phyloP scores from a whole-genome alignment of 2,329 filamentous ascomycete species.

The Chaetomium olivaceum region DNA sequence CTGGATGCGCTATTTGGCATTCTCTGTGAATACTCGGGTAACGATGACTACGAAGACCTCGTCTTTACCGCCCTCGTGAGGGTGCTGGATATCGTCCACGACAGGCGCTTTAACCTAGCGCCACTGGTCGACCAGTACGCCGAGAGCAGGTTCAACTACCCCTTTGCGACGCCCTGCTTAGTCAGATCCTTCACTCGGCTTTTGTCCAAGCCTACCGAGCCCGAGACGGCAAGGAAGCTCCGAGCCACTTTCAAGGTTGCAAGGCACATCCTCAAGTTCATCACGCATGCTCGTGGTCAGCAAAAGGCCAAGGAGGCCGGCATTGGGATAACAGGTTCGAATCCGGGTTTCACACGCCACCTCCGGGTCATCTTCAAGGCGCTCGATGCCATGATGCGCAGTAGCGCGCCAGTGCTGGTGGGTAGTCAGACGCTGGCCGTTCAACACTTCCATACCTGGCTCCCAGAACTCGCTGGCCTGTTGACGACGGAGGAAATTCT shows the following conservation, averaged over 20 bases:
- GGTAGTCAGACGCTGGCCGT: conserved; percentile 94
- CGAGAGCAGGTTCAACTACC: conserved; percentile 85
- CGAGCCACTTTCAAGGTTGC: conserved; percentile 94
- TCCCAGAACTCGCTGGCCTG: conserved; percentile 82
- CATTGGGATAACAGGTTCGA: conserved; percentile 77
- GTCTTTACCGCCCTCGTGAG: conserved; percentile 89
- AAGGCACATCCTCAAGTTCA: conserved; percentile 89
- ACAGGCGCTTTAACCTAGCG: conserved; percentile 87
- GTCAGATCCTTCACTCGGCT: conserved; percentile 84
- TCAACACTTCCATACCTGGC: conserved; percentile 95
- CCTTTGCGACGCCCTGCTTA: conserved; percentile 85
- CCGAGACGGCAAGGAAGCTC: conserved; percentile 79
- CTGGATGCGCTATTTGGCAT: conserved; percentile 91
- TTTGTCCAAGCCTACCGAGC: conserved; percentile 77
- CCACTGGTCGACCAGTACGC: conserved; percentile 92
- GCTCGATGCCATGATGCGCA: conserved; percentile 86
- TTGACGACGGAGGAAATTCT: conserved; percentile 82
- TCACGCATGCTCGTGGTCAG: conserved; percentile 82
- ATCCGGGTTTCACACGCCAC: conserved; percentile 75
- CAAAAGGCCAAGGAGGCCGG: conserved; percentile 86
- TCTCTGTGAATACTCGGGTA: conserved; percentile 84
- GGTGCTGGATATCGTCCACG: conserved; percentile 89
- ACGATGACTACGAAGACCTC: conserved; percentile 88
- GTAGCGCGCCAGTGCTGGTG: conserved; percentile 78
- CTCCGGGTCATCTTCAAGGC: conserved; percentile 86